A percentile compares a stretch with the other conserved stretches of the same genome.
phyloP scores from a whole-genome alignment of 495 filamentous ascomycete species.

The Sordaria brevicollis region DNA sequence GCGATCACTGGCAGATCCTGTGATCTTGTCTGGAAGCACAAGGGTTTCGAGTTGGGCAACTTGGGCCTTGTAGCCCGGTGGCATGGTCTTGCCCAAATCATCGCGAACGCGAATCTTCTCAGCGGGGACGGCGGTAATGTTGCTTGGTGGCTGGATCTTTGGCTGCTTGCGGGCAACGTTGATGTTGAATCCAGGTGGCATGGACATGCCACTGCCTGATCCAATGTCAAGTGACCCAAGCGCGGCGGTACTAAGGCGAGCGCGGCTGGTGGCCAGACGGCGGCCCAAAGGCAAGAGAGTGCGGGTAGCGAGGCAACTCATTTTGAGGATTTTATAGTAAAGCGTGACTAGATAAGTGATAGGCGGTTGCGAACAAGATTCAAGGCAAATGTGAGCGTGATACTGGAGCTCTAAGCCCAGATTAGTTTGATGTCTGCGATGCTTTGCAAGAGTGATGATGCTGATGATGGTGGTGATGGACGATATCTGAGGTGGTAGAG shows the following conservation, averaged over 20 bases:
- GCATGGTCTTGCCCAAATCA: slow-evolving; percentile 17
- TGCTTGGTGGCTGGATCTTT: neutral
- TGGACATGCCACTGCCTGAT: neutral
- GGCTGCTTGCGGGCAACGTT: slow-evolving; percentile 2
- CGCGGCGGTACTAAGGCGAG: slow-evolving; percentile 8
- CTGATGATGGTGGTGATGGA: neutral
- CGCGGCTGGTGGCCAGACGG: neutral
- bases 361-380: neutral
- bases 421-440: neutral
- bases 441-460: neutral
- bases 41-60: slow-evolving; percentile 26
- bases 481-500: neutral
- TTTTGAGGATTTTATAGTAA: neutral
- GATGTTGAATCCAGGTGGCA: slow-evolving; percentile 12
- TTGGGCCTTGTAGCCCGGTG: slow-evolving; percentile 24
- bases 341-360: neutral
- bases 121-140: neutral
- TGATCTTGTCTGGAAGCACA: slow-evolving; percentile 21
- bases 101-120: neutral
- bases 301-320: slow-evolving; percentile 1
- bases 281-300: slow-evolving; percentile 1
- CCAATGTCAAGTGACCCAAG: neutral
- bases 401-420: neutral
- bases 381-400: neutral
- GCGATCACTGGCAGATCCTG: slow-evolving; percentile 13